Evolutionary conservation across 345 rosid species (phyloP).

Genomic region (Gynandropsis gynandra): DNA sequence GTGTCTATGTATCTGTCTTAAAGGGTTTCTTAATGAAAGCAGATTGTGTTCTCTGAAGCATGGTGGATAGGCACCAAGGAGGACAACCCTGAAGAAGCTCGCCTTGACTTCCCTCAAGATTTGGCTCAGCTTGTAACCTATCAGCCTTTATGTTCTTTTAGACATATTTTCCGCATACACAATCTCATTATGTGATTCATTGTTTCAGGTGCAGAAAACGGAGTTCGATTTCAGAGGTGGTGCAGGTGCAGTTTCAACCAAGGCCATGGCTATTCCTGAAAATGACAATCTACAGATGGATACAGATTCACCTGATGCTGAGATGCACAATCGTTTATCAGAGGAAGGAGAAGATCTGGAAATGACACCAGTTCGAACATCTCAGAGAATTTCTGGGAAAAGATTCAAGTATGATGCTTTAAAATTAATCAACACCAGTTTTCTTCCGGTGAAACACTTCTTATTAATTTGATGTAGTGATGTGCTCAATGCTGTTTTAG

Average conservation of each 20-base stretch:
- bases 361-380: slow-evolving; percentile 55
- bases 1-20: neutral
- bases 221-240: slow-evolving; percentile 74
- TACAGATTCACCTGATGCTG: slow-evolving; percentile 43
- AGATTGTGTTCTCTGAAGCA: slow-evolving; percentile 88
- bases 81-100: slow-evolving; percentile 75
- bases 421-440: slow-evolving; percentile 13
- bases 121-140: slow-evolving; percentile 43
- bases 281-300: slow-evolving; percentile 34
- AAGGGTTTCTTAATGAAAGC: slow-evolving; percentile 17
- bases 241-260: slow-evolving; percentile 54
- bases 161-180: slow-evolving; percentile 1
- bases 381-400: slow-evolving; percentile 64
- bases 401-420: slow-evolving; percentile 47
- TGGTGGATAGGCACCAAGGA: slow-evolving; percentile 96
- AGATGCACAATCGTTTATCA: slow-evolving; percentile 38
- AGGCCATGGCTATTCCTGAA: slow-evolving; percentile 27
- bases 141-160: neutral
- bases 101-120: slow-evolving; percentile 71
- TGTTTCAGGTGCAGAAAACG: slow-evolving; percentile 41
- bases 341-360: slow-evolving; percentile 34
- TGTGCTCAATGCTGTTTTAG: neutral
- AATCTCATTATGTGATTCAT: slow-evolving; percentile 2
- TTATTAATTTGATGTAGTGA: slow-evolving; percentile 7
- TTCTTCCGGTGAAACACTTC: neutral